phyloP scores from a whole-genome alignment of 1,284 basidiomycete genomes.

The Tylopilus sp. region DNA sequence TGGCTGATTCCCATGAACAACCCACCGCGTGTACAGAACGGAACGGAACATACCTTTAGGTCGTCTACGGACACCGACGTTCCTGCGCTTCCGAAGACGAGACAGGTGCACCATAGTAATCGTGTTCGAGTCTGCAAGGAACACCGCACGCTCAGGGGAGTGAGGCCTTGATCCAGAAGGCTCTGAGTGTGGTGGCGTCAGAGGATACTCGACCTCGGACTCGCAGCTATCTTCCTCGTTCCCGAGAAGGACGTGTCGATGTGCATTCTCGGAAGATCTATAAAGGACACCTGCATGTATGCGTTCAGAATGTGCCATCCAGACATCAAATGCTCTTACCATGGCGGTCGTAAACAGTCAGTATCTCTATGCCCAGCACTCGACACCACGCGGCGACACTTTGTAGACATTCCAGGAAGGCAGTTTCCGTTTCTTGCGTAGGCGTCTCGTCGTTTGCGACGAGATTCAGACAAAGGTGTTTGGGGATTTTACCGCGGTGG shows the following conservation, averaged over 20 bases:
- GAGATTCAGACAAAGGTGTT: constrained; percentile 63
- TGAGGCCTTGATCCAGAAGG: constrained; percentile 57
- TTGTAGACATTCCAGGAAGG: constrained; percentile 51
- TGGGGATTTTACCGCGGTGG: constrained; percentile 52
- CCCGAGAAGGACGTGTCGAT: constrained; percentile 33
- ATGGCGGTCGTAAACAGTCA: constrained; percentile 67
- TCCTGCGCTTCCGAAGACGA: constrained; percentile 21
- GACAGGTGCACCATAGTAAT: constrained; percentile 35
- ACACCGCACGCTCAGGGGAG: constrained; percentile 43
- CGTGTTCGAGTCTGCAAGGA: constrained; percentile 34
- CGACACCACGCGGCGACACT: constrained; percentile 58
- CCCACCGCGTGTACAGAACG: neutral
- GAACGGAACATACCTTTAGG: constrained; percentile 24
- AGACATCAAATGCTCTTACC: constrained; percentile 42
- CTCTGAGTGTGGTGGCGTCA: constrained; percentile 70
- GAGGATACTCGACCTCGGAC: constrained; percentile 59
- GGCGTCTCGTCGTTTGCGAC: constrained; percentile 38
- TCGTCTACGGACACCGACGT: constrained; percentile 26
- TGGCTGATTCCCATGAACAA: constrained; percentile 13
- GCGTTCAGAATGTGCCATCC: constrained; percentile 6
- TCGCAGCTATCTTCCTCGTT: constrained; percentile 42
- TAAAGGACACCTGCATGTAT: constrained; percentile 44
- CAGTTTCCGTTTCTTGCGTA: constrained; percentile 37
- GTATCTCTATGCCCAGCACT: constrained; percentile 48
- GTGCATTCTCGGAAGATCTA: constrained; percentile 40